These are phyloP conservation scores for Tolypocladium endophyticum DNA, from an alignment of 2,329 filamentous ascomycete genomes.

Conservation along the genomic window DNA sequence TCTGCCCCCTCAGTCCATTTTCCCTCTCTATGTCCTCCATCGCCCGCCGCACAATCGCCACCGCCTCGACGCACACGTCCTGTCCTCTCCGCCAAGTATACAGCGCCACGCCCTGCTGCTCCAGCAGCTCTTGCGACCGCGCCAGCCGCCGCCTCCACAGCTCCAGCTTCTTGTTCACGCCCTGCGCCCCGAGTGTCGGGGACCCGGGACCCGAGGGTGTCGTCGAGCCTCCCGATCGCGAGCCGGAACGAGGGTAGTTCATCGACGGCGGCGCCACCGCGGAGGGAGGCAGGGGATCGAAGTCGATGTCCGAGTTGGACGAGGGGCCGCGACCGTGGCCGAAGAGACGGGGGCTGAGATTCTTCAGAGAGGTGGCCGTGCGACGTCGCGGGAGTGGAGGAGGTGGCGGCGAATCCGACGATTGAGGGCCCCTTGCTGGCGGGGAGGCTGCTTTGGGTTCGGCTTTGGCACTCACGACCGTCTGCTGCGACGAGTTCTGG, in stretches of 20 bases:
- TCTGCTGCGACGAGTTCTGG: constrained; percentile 28
- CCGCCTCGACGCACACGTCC: constrained; percentile 58
- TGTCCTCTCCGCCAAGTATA: constrained; percentile 64
- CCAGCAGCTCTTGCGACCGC: constrained; percentile 52
- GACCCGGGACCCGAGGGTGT: constrained; percentile 17
- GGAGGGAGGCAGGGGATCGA: constrained; percentile 27
- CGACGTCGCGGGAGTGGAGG: constrained; percentile 38
- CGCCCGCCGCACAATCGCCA: constrained; percentile 50
- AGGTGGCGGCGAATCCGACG: constrained; percentile 20
- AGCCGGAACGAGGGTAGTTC: constrained; percentile 14
- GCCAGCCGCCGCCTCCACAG: constrained; percentile 61
- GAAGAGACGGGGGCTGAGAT: constrained; percentile 19
- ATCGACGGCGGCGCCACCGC: constrained; percentile 9
- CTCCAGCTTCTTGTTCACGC: constrained; percentile 57
- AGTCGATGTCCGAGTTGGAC: constrained; percentile 29
- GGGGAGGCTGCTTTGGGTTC: constrained; percentile 1
- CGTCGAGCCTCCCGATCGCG: constrained; percentile 19
- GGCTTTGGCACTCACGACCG: constrained; percentile 10
- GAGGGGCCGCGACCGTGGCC: constrained; percentile 18
- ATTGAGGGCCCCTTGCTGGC: neutral
- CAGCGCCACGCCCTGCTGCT: constrained; percentile 54
- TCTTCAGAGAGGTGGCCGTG: constrained; percentile 25
- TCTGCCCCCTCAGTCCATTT: constrained; percentile 1
- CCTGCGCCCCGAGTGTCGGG: constrained; percentile 21
- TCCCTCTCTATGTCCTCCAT: constrained; percentile 29